A percentile compares a stretch with the other conserved stretches of the same genome.
Conservation (phyloP, 176 grass and related monocot species). For the Carex scoparia region DNA sequence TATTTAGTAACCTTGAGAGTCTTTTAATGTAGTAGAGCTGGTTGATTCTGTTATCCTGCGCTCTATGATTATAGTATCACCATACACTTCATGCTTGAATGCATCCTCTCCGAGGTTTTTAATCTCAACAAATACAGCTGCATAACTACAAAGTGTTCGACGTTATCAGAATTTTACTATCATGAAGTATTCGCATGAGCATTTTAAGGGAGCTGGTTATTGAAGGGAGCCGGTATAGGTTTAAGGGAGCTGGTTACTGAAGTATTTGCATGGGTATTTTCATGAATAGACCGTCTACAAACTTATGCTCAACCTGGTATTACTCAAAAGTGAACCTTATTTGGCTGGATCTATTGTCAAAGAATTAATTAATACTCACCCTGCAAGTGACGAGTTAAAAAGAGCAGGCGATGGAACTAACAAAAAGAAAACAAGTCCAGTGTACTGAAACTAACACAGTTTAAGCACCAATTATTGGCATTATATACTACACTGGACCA, state of each 20-base stretch:
- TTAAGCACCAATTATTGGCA: not conserved
- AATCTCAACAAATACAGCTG: conserved; percentile 59
- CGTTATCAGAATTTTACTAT: not conserved
- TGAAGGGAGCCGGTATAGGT: not conserved
- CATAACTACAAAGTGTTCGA: conserved; percentile 49
- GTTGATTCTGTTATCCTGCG: conserved; percentile 71
- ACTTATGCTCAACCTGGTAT: not conserved
- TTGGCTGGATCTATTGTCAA: not conserved
- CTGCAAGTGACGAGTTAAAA: not conserved
- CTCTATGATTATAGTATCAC: conserved; percentile 63
- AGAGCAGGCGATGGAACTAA: not conserved
- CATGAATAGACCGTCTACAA: not conserved
- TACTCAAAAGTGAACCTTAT: not conserved
- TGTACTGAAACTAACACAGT: not conserved
- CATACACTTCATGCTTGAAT: conserved; percentile 75
- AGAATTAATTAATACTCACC: not conserved
- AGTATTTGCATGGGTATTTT: conserved; percentile 3
- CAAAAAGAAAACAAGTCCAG: not conserved
- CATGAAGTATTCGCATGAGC: not conserved
- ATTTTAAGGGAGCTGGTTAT: not conserved
- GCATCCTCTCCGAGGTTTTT: conserved; percentile 85
- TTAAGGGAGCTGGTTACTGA: not conserved
- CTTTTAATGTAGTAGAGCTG: conserved; percentile 62
- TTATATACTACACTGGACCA: not conserved
- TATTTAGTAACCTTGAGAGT: conserved; percentile 52